phyloP scores from a whole-genome alignment of 129 eudicot species.

The Kitagawia praeruptora region DNA sequence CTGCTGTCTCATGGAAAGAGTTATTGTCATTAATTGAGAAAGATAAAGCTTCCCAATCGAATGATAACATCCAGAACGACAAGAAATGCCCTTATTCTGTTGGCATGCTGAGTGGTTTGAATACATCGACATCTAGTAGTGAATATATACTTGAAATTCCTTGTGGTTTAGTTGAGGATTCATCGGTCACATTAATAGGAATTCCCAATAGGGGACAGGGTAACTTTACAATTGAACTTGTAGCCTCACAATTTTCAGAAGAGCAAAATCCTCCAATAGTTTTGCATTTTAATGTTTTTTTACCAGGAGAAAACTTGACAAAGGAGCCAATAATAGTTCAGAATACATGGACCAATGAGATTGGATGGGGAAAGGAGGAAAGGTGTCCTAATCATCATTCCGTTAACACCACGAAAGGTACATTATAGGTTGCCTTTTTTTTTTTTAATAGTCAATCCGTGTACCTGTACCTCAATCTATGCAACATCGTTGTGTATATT shows the following conservation, averaged over 20 bases:
- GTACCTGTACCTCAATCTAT: background rate
- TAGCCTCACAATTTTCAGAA: slow-evolving; percentile 38
- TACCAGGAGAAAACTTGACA: slow-evolving; percentile 77
- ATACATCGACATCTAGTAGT: slow-evolving; percentile 20
- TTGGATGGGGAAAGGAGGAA: slow-evolving; percentile 85
- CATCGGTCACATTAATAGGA: slow-evolving; percentile 75
- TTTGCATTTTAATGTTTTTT: slow-evolving; percentile 54
- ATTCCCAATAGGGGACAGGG: slow-evolving; percentile 52
- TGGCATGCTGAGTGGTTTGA: slow-evolving; percentile 23
- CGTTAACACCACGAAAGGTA: slow-evolving; percentile 45
- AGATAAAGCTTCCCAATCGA: slow-evolving; percentile 23
- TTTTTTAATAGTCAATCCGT: background rate
- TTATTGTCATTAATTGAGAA: slow-evolving; percentile 30
- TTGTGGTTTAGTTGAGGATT: slow-evolving; percentile 83
- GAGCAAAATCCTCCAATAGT: slow-evolving; percentile 51
- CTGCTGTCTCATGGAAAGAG: slow-evolving; percentile 60
- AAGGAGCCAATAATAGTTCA: slow-evolving; percentile 71
- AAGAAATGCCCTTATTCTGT: slow-evolving; percentile 56
- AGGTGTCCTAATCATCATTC: slow-evolving; percentile 62
- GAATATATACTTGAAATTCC: slow-evolving; percentile 49
- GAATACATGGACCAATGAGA: slow-evolving; percentile 71
- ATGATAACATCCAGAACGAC: slow-evolving; percentile 11
- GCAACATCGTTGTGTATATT: background rate
- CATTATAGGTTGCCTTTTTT: background rate
- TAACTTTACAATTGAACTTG: slow-evolving; percentile 58